Evolutionary conservation across 495 filamentous ascomycete genomes (phyloP), one percentile per base, ranked within the genome.

Genomic region (Aspergillus kassunensis): DNA sequence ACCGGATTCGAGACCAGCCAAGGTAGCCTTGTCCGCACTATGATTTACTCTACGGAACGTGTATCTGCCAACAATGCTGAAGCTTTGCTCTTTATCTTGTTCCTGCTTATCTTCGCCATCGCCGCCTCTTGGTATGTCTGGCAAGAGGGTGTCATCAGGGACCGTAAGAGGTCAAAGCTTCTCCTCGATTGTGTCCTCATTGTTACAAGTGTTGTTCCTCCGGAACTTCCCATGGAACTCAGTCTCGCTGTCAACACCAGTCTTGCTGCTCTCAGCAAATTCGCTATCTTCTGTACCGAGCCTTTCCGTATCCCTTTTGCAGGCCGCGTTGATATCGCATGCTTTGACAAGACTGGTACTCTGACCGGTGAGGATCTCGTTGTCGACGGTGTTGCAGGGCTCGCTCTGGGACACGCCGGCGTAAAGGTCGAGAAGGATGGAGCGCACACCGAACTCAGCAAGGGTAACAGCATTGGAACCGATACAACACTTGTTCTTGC

Each of bases 111-210:
- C 59, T 99, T 99, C 73, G 93, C 93, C 56, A 78, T 99, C 66
- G 93, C 93, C 48, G 93, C 93, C 27, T 95, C 92, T n/a, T 97
- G 95, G 93, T 99, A 99, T 66, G 93, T 99, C 42, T 99, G 93
- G 93, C 82, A 90, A 52, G 92, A 99, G 69, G 93, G 93, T 71
- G 91, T 97, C 31, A 71, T 78, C 49, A 87, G 86, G 73, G 92
- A 97, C 66, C 85, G 93, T 60, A 97, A 97, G 77, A 84, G 93
- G 51, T 96, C 90, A 18, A 99, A 99, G 80, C 80, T 99, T 25
- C 80, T 99, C 51, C 82, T 99, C 46, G 93, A 99, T 69, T 99
- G 93, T 70, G 84, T 99, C 59, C 81, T 99, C 52, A 99, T 99
- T 60, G 80, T 97, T 56, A 99, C 93, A 16, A 96, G 90, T 63